Evolutionary conservation across 129 eudicot species (phyloP).

Genomic region (Ambrosia artemisiifolia): DNA sequence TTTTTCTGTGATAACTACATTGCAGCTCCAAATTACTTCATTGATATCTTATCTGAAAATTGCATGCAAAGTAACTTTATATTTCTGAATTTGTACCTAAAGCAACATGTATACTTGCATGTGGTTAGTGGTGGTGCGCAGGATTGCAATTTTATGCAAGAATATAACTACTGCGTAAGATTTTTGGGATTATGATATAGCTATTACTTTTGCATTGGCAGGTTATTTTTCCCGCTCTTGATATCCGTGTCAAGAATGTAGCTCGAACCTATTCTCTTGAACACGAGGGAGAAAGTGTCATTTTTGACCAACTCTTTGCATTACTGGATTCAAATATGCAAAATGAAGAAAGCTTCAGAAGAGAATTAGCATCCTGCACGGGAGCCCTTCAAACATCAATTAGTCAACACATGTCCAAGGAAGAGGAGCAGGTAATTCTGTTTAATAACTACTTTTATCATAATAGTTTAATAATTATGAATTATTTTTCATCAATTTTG

Average conservation of each 20-base stretch:
- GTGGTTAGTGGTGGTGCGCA: neutral
- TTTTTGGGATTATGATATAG: slow-evolving; percentile 6
- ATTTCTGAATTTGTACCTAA: neutral
- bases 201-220: slow-evolving; percentile 30
- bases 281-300: slow-evolving; percentile 97
- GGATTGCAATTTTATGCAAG: neutral
- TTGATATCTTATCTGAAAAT: neutral
- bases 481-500: neutral
- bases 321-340: slow-evolving; percentile 62
- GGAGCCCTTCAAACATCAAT: slow-evolving; percentile 97
- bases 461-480: neutral
- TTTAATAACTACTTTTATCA: neutral
- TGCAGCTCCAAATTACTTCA: neutral
- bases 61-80: neutral
- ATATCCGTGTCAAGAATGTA: slow-evolving; percentile 93
- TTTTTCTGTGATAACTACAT: neutral
- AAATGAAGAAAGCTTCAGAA: slow-evolving; percentile 71
- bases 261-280: slow-evolving; percentile 96
- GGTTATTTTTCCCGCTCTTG: slow-evolving; percentile 98
- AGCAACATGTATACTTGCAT: neutral
- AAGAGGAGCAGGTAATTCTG: slow-evolving; percentile 78
- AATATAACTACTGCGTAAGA: neutral
- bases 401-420: slow-evolving; percentile 97
- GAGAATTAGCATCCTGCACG: slow-evolving; percentile 93
- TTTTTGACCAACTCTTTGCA: slow-evolving; percentile 81